Evolutionary conservation across 2,329 filamentous ascomycete species (phyloP).

Genomic region (Trichoderma koningii): DNA sequence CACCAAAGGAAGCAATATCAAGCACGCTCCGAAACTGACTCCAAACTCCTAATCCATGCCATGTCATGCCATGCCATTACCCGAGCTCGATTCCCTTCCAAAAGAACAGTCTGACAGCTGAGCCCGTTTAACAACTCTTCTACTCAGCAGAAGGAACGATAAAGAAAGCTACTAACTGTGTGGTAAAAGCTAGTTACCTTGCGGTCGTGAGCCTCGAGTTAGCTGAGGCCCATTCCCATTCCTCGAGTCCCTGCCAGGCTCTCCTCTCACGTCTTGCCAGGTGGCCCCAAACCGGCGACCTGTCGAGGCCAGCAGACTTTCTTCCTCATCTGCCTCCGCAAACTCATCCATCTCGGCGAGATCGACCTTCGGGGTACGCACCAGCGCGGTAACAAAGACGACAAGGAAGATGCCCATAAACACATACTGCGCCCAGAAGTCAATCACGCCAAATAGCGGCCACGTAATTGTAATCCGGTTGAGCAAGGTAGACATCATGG

Average conservation of each 20-base stretch:
- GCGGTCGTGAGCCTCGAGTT: constrained; percentile 10
- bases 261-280: constrained; percentile 82
- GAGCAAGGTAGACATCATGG: constrained; percentile 86
- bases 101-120: constrained; percentile 18
- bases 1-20: neutral
- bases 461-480: constrained; percentile 92
- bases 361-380: constrained; percentile 77
- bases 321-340: constrained; percentile 88
- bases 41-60: constrained; percentile 6
- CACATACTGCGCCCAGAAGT: constrained; percentile 94
- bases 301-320: constrained; percentile 83
- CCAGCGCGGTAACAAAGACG: constrained; percentile 75
- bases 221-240: constrained; percentile 12
- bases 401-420: constrained; percentile 84
- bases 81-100: neutral
- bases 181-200: neutral
- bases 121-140: constrained; percentile 2
- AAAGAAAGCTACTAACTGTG: neutral
- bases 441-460: constrained; percentile 88
- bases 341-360: constrained; percentile 82
- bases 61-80: constrained; percentile 19
- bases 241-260: constrained; percentile 28
- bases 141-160: neutral
- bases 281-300: constrained; percentile 79
- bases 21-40: neutral